These are phyloP conservation scores for Xylaria venustula DNA, from an alignment of 495 filamentous ascomycete species.

Conservation along the genomic window DNA sequence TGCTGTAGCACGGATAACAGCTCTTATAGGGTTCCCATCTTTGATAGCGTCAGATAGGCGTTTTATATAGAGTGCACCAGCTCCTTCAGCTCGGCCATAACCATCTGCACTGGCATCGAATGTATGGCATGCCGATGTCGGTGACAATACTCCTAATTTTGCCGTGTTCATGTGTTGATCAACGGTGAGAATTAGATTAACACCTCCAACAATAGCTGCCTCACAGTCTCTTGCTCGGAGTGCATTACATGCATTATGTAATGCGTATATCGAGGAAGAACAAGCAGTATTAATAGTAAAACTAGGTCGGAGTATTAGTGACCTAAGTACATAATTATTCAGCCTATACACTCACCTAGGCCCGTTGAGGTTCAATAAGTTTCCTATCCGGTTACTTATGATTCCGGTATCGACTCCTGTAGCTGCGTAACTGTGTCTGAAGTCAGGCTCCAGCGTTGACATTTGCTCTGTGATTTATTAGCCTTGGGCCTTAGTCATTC, in stretches of 20 bases:
- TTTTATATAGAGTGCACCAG: conserved; percentile 56
- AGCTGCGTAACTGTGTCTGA: conserved; percentile 38
- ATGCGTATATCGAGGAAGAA: conserved; percentile 48
- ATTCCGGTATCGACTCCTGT: conserved; percentile 48
- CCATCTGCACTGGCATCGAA: conserved; percentile 58
- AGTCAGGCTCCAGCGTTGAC: conserved; percentile 32
- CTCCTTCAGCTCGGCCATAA: conserved; percentile 61
- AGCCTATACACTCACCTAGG: conserved; percentile 26
- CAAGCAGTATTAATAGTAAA: conserved; percentile 57
- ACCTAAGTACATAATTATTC: neutral
- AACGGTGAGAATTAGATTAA: conserved; percentile 35
- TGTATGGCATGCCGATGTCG: conserved; percentile 40
- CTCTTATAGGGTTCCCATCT: conserved; percentile 56
- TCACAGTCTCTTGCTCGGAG: conserved; percentile 34
- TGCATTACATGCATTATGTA: conserved; percentile 43
- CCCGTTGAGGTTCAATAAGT: conserved; percentile 52
- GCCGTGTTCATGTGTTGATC: conserved; percentile 38
- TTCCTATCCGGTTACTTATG: conserved; percentile 49
- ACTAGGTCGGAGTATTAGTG: conserved; percentile 23
- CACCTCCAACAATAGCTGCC: conserved; percentile 35
- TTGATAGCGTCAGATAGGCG: conserved; percentile 50
- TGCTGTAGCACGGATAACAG: conserved; percentile 55
- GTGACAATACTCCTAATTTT: conserved; percentile 43
- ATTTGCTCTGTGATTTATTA: conserved; percentile 19
- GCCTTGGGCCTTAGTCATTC: neutral